Base-by-base conservation (phyloP, 2,329 filamentous ascomycete genomes). In the Phialophora expanda region DNA sequence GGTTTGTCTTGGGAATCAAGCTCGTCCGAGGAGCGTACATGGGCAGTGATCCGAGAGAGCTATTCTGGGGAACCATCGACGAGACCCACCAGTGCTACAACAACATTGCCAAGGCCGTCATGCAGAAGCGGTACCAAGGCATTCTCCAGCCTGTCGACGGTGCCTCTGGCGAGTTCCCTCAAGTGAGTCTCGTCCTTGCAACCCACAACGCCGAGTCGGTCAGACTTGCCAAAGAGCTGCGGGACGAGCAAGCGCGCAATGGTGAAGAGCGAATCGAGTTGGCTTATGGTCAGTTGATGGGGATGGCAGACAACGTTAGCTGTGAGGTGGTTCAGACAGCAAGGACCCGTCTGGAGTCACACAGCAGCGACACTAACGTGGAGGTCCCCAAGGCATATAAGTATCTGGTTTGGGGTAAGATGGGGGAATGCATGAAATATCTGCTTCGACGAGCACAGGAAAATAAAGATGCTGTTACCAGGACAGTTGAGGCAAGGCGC, bases 201-300 rank as follows among this genome's bases (percentile, higher is more conserved):
- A 90, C 90, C 1, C 93, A 97, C 80, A 97, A 97, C 75, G 85
- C 86, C 56, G 85, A 85, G 48, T 91, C 90, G 3, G 89, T 96
- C 8, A 71, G 79, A 38, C 79, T 79, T 41, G 85, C 85, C 0
- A 81, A 83, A 63, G 73, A 76, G 6, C 77, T 86, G 9, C 82
- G 84, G 59, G 78, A 81, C 53, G 70, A 78, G 22, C 84, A 86
- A 57, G 70, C 77, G 30, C 70, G 72, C 51, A 74, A 73, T 3
- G 74, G 77, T 48, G 67, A 82, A 67, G 48, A 77, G 2, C 80
- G 80, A 3, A 81, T 85, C 1, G 79, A 82, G 2, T 77, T 87
- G 9, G 78, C 79, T 0, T 87, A 85, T 70, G 85, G 81, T 2
- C 86, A 87, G 70, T 76, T 88, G 6, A 83, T 85, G 72, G 85